Evolutionary conservation across 179 eudicot genomes (phyloP), one percentile per base, ranked within the genome.

Genomic region (Patellifolia procumbens): DNA sequence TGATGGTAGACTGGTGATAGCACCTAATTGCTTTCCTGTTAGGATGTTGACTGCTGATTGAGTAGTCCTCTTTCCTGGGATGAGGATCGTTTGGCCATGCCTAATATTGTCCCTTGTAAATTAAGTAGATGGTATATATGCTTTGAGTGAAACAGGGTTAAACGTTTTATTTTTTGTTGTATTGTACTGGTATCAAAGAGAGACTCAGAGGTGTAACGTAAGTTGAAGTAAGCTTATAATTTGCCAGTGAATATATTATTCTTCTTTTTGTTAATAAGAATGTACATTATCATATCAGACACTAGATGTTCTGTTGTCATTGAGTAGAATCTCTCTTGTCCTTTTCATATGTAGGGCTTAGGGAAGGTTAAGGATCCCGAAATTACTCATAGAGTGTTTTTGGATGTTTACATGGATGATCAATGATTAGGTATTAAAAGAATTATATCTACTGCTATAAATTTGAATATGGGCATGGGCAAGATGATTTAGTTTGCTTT

Each of bases 331-430:
- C 6, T 62, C 37, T 26, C 32, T 45, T 42, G 13, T 55, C 37
- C 16, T 48, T 55, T 26, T 82, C 39, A 37, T 78, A 66, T 49
- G 66, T 86, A 93, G 97, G 84, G 81, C 58, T 79, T 81, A 35
- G 85, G 82, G 73, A 64, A 66, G 78, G 81, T 72, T 74, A 87
- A 78, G 76, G 90, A 83, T 48, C 84, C 92, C 76, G 96, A 89
- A 78, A 89, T 91, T 76, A 95, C 99, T 70, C 91, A 95, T 72
- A 87, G 91, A 74, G 95, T 93, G 60, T 95, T 88, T 83, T 85
- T 93, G 85, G 99, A 95, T 82, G 91, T 95, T 68, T 98, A 95
- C 80, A 90, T 95, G 83, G 98, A 93, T 79, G 89, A 90, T 75
- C 99, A 95, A 59, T 92, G 91, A n/a, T 72, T 85, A 84, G 99